Conservation (phyloP, 352 stramenopile genomes). For the Phytophthora cryptogea region DNA sequence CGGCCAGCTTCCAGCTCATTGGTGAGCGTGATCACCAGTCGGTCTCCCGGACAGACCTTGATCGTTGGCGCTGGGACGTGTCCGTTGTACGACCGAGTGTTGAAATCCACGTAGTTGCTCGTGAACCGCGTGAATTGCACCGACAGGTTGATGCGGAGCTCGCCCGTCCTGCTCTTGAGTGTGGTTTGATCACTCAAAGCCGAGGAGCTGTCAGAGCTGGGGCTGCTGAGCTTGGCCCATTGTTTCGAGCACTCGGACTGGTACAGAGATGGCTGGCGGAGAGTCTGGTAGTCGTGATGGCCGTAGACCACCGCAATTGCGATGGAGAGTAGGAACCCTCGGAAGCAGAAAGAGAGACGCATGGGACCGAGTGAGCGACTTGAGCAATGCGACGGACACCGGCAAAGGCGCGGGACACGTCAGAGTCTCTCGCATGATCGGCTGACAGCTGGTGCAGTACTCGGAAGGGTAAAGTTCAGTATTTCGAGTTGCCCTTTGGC, state of each 20-base stretch:
- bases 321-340: slow-evolving; percentile 13
- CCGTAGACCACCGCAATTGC: slow-evolving; percentile 2
- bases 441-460: slow-evolving; percentile 22
- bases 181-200: slow-evolving; percentile 30
- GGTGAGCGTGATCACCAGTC: slow-evolving; percentile 54
- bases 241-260: slow-evolving; percentile 50
- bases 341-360: slow-evolving; percentile 18
- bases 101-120: slow-evolving; percentile 75
- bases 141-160: slow-evolving; percentile 61
- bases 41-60: slow-evolving; percentile 73
- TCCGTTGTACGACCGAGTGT: slow-evolving; percentile 76
- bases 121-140: slow-evolving; percentile 65
- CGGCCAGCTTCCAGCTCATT: slow-evolving; percentile 55
- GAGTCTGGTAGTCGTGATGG: slow-evolving; percentile 44
- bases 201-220: slow-evolving; percentile 17
- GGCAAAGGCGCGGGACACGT: slow-evolving; percentile 25
- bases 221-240: slow-evolving; percentile 31
- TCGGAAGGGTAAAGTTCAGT: slow-evolving; percentile 16
- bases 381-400: slow-evolving; percentile 22
- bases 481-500: neutral
- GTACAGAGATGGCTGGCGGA: slow-evolving; percentile 46
- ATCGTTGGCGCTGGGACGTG: slow-evolving; percentile 69
- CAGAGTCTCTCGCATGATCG: slow-evolving; percentile 19
- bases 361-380: slow-evolving; percentile 18
- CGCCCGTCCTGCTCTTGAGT: slow-evolving; percentile 47